Conservation (phyloP, 805 yeast species). For the Ogataea pignaliae region DNA sequence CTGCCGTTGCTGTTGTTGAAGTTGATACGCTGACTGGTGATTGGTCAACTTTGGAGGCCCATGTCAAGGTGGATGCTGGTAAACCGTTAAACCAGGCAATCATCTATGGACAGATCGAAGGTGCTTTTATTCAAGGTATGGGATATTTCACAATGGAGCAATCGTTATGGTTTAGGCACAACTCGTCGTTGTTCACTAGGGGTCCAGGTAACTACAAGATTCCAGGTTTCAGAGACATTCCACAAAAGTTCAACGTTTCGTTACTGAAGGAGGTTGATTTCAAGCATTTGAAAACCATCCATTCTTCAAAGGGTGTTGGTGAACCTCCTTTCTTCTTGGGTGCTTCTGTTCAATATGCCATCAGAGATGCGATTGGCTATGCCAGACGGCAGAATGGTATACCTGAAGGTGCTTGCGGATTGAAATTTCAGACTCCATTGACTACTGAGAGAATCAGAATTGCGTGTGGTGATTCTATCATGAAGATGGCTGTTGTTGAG, state of each 20-base stretch:
- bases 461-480: conserved; percentile 34
- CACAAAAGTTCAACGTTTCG: conserved; percentile 40
- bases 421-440: conserved; percentile 35
- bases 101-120: conserved; percentile 48
- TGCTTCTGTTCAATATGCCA: conserved; percentile 37
- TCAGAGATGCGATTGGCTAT: conserved; percentile 37
- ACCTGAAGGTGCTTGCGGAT: conserved; percentile 15
- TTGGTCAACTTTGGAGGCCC: conserved; percentile 38
- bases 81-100: conserved; percentile 45
- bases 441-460: conserved; percentile 41
- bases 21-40: conserved; percentile 46
- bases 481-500: conserved; percentile 26
- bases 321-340: conserved; percentile 49
- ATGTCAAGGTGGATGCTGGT: conserved; percentile 46
- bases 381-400: conserved; percentile 32
- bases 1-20: conserved; percentile 39
- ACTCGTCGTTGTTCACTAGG: conserved; percentile 39
- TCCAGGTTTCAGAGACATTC: conserved; percentile 46
- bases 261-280: conserved; percentile 38
- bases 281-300: conserved; percentile 39
- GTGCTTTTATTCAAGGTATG: conserved; percentile 47
- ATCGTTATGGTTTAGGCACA: conserved; percentile 39
- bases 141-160: conserved; percentile 47
- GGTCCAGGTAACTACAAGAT: conserved; percentile 49
- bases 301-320: conserved; percentile 44